A percentile compares a stretch with the other conserved stretches of the same genome.
These are phyloP conservation scores for Anthracocystis panici-leucophaei DNA, from an alignment of 1,284 basidiomycete genomes.

Conservation along the genomic window DNA sequence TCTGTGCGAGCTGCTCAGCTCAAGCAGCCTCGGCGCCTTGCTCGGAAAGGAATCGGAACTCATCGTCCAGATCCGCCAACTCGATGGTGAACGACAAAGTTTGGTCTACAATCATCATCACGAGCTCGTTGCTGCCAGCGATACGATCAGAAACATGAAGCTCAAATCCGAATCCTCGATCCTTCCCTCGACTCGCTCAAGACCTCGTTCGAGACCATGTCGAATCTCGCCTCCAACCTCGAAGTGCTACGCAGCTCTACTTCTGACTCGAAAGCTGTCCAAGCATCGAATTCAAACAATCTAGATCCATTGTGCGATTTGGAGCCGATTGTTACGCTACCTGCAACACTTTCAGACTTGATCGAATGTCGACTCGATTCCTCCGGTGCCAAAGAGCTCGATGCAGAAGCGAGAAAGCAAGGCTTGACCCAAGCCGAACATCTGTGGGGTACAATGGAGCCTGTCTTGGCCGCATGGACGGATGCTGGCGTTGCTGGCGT, in stretches of 20 bases:
- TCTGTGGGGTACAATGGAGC: slow-evolving; percentile 56
- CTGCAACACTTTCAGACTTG: slow-evolving; percentile 46
- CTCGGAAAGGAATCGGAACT: slow-evolving; percentile 52
- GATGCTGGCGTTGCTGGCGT: slow-evolving; percentile 55
- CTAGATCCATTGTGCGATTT: slow-evolving; percentile 38
- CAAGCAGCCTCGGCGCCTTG: slow-evolving; percentile 47
- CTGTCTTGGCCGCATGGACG: slow-evolving; percentile 55
- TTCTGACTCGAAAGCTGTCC: not conserved
- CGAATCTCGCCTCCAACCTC: slow-evolving; percentile 43
- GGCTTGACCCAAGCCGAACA: slow-evolving; percentile 54
- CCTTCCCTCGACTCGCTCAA: slow-evolving; percentile 52
- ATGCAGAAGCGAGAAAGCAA: slow-evolving; percentile 14
- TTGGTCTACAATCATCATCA: slow-evolving; percentile 95
- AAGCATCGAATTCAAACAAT: not conserved
- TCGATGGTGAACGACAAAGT: slow-evolving; percentile 88
- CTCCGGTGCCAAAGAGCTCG: not conserved
- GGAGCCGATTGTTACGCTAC: slow-evolving; percentile 54
- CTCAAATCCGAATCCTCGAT: slow-evolving; percentile 50
- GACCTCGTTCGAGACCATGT: slow-evolving; percentile 47
- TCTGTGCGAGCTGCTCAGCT: slow-evolving; percentile 37
- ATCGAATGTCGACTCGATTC: slow-evolving; percentile 29
- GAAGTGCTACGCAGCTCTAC: slow-evolving; percentile 26
- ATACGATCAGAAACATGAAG: slow-evolving; percentile 80
- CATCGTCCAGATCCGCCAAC: slow-evolving; percentile 77
- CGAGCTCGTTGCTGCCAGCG: slow-evolving; percentile 89